Percentiles rank a stretch among this genome's conserved stretches.
Evolutionary conservation across 768 basidiomycete species (phyloP).

Genomic region (Melanogaster broomeanus): DNA sequence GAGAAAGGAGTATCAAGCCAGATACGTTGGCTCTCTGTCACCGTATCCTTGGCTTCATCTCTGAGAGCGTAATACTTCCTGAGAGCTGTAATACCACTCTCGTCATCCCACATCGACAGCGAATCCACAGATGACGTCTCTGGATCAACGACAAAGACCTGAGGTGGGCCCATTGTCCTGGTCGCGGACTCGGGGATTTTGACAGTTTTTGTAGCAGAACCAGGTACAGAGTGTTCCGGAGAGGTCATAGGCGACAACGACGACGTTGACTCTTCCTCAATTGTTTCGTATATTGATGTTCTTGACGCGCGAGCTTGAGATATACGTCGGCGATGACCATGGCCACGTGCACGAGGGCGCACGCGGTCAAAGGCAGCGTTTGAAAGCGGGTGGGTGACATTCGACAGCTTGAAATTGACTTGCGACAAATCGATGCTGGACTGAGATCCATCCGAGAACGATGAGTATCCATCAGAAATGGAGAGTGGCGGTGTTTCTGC

Average conservation of each 20-base stretch:
- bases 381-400: constrained; percentile 52
- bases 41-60: constrained; percentile 66
- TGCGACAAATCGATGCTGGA: constrained; percentile 76
- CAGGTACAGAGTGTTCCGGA: constrained; percentile 11
- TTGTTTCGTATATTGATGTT: constrained; percentile 76
- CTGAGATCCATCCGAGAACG: constrained; percentile 68
- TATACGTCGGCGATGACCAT: constrained; percentile 70
- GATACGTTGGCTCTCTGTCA: constrained; percentile 61
- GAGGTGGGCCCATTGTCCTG: constrained; percentile 34
- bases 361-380: constrained; percentile 41
- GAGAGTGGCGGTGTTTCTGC: constrained; percentile 73
- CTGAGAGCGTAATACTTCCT: constrained; percentile 69
- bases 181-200: constrained; percentile 5
- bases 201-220: constrained; percentile 34
- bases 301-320: constrained; percentile 65
- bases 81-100: constrained; percentile 62
- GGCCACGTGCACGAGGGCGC: constrained; percentile 51
- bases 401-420: constrained; percentile 56
- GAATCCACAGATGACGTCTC: constrained; percentile 52
- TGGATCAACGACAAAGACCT: constrained; percentile 58
- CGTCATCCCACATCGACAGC: constrained; percentile 62
- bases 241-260: constrained; percentile 29
- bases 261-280: constrained; percentile 65
- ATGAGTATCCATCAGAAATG: constrained; percentile 64
- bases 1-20: constrained; percentile 80